Percentiles rank a stretch among this genome's conserved stretches.
These are phyloP conservation scores for Kodamaea suecica DNA, from an alignment of 1,139 yeast genomes.

Conservation along the genomic window DNA sequence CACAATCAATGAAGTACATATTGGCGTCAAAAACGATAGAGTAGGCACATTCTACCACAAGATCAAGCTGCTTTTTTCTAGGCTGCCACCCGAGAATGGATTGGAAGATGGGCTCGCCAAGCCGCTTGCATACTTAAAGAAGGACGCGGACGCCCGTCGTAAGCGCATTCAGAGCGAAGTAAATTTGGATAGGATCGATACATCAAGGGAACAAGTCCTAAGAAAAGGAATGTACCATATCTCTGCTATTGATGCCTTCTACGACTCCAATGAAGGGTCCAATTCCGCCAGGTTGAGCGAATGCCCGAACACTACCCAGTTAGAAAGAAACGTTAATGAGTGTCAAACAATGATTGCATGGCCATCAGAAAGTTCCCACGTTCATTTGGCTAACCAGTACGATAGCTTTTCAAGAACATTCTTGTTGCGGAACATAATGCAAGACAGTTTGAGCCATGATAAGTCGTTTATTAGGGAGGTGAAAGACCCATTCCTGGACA, in stretches of 20 bases:
- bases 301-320: too few relatives aligned
- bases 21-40: background rate
- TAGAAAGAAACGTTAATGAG: constrained; percentile 4
- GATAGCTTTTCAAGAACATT: constrained; percentile 30
- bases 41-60: background rate
- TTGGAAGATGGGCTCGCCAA: background rate
- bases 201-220: too few relatives aligned
- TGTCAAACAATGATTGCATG: constrained; percentile 15
- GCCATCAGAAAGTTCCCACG: constrained; percentile 15
- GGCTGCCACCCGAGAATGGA: background rate
- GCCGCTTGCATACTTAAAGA: too few relatives aligned
- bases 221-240: constrained; percentile 15
- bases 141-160: too few relatives aligned
- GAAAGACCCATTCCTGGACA: constrained; percentile 30
- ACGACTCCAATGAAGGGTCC: constrained; percentile 8
- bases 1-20: background rate
- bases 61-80: background rate
- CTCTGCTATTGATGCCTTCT: constrained; percentile 18
- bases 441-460: constrained; percentile 12
- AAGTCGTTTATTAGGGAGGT: constrained; percentile 22
- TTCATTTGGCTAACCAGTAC: constrained; percentile 18
- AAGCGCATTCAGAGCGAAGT: too few relatives aligned
- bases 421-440: constrained; percentile 25
- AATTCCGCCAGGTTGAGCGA: constrained; percentile 14
- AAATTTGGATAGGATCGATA: too few relatives aligned